Conservation (phyloP, 352 stramenopile species). For the Globisporangium heterothallicum region DNA sequence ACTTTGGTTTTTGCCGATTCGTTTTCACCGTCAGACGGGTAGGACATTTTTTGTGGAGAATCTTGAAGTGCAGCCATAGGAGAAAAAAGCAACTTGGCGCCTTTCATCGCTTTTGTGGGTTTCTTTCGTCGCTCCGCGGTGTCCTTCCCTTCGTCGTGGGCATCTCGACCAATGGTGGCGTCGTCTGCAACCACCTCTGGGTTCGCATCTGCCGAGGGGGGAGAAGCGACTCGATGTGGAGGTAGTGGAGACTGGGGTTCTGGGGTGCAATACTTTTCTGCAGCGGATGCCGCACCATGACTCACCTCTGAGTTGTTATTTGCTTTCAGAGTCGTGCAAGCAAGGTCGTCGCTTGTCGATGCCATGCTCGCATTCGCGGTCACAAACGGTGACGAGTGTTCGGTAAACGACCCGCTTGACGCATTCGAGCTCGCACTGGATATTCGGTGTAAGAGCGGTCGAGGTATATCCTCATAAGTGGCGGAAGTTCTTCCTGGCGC, state of each 20-base stretch:
- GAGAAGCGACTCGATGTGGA: not conserved
- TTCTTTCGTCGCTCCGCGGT: conserved; percentile 11
- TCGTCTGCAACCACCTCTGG: not conserved
- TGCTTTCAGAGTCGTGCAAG: conserved; percentile 5
- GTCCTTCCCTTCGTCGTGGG: not conserved
- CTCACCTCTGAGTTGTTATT: not conserved
- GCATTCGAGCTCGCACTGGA: conserved; percentile 1
- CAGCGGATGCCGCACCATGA: not conserved
- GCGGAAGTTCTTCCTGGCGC: not conserved
- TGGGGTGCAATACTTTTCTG: conserved; percentile 5
- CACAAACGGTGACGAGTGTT: not conserved
- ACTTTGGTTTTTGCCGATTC: not conserved
- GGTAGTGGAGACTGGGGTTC: not conserved
- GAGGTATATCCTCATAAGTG: conserved; percentile 13
- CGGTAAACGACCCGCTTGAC: not conserved
- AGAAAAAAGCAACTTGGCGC: conserved; percentile 38
- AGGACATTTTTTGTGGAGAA: conserved; percentile 10
- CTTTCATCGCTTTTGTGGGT: conserved; percentile 21
- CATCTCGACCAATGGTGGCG: not conserved
- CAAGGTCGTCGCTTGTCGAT: not conserved
- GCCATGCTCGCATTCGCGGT: not conserved
- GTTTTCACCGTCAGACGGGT: conserved; percentile 4
- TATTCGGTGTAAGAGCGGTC: conserved; percentile 2
- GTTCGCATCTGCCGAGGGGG: not conserved
- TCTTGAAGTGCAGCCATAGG: conserved; percentile 26